Conservation (phyloP, 306 rosid species). For the Cicer pinnatifidum region DNA sequence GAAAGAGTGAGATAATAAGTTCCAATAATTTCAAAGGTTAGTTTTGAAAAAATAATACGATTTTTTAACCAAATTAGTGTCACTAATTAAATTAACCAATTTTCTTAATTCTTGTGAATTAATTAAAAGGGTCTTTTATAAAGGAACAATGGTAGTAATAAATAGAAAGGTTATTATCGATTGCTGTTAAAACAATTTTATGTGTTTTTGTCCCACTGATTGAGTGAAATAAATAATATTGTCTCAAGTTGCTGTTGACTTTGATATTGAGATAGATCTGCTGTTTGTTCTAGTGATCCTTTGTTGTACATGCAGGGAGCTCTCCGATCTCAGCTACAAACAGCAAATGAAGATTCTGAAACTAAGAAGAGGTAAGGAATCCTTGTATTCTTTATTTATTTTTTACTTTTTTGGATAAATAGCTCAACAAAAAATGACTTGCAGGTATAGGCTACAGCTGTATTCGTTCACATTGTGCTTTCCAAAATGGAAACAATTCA, state of each 20-base stretch:
- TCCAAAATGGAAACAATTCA: constrained; percentile 33
- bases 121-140: not conserved
- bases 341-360: constrained; percentile 80
- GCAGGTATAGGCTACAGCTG: not conserved
- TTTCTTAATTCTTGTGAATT: constrained; percentile 7
- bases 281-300: constrained; percentile 37
- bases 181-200: not conserved
- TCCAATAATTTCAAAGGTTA: not conserved
- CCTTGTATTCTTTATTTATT: not conserved
- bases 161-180: not conserved
- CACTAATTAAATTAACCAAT: not conserved
- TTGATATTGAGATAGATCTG: constrained; percentile 3
- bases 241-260: constrained; percentile 23
- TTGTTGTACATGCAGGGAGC: constrained; percentile 67
- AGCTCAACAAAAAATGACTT: not conserved
- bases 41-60: not conserved
- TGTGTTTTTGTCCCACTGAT: not conserved
- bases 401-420: not conserved
- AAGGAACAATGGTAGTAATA: not conserved
- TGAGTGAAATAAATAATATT: constrained; percentile 32
- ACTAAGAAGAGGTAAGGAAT: constrained; percentile 68
- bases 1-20: not conserved
- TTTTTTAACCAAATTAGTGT: not conserved
- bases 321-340: constrained; percentile 78
- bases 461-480: constrained; percentile 6